Evolutionary conservation across 768 basidiomycete species (phyloP).

Genomic region (Daedaleopsis sinensis): DNA sequence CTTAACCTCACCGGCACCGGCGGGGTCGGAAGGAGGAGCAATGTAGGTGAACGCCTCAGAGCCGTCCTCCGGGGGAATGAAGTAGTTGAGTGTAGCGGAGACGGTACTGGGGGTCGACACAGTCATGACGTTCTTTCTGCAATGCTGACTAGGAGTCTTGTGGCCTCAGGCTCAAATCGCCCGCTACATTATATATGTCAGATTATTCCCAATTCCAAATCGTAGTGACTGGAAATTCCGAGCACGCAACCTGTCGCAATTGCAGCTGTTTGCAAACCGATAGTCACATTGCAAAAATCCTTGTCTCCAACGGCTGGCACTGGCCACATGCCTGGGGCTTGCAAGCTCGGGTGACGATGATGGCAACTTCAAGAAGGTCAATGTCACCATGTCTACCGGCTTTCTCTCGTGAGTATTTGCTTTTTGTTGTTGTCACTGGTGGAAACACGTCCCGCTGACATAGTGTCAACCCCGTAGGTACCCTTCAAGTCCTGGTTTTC

Average conservation of each 20-base stretch:
- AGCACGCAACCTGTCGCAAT: no score
- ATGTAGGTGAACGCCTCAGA: conserved; percentile 41
- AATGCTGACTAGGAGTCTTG: no score
- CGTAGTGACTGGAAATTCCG: no score
- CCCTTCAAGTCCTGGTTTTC: conserved; percentile 10
- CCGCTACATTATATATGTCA: no score
- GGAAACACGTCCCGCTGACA: no score
- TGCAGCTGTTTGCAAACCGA: no score
- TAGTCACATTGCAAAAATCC: no score
- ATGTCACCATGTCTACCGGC: conserved; percentile 12
- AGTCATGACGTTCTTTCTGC: neutral
- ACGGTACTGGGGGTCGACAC: conserved; percentile 7
- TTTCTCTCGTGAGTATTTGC: neutral
- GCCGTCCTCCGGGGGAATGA: conserved; percentile 40
- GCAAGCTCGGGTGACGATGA: no score
- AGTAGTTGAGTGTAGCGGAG: conserved; percentile 40
- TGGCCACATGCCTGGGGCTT: no score
- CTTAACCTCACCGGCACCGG: conserved; percentile 29
- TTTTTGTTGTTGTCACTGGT: neutral
- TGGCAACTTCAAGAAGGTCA: conserved; percentile 3
- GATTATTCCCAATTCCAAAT: no score
- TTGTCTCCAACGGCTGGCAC: no score
- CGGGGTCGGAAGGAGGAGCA: conserved; percentile 31
- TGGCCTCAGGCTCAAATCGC: no score
- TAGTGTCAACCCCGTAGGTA: neutral